Percentiles rank a stretch among this genome's conserved stretches.
Evolutionary conservation across 139 green algal species (phyloP).

Genomic region (Volvox reticuliferus): DNA sequence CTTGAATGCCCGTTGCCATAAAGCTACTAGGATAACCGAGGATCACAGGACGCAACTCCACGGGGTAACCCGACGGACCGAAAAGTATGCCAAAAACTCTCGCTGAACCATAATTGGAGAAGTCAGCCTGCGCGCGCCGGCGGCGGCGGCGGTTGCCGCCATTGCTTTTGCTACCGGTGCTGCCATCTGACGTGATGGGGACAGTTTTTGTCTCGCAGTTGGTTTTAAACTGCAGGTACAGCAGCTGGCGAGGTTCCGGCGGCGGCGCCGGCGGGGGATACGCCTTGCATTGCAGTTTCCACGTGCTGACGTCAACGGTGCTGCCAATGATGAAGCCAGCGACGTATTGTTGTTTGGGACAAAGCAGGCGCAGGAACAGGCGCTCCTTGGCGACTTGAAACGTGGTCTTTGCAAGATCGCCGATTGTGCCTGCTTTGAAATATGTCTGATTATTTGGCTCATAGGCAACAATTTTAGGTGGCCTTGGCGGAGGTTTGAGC

Average conservation of each 20-base stretch:
- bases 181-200: neutral
- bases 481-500: neutral
- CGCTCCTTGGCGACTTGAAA: neutral
- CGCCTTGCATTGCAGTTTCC: neutral
- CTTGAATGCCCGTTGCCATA: neutral
- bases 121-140: neutral
- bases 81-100: neutral
- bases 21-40: neutral
- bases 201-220: neutral
- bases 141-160: neutral
- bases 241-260: neutral
- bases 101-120: no score
- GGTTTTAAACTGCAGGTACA: neutral
- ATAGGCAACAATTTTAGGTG: neutral
- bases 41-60: neutral
- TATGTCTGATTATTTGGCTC: neutral
- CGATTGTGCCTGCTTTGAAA: neutral
- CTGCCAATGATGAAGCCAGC: neutral
- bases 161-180: neutral
- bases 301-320: neutral
- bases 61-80: neutral
- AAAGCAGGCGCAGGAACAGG: constrained; percentile 10
- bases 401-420: neutral
- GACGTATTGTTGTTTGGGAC: neutral
- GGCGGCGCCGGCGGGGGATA: neutral